Percentiles rank a stretch among this genome's conserved stretches.
Evolutionary conservation across 441 rosid species (phyloP).

Genomic region (Adansonia madagascariensis): DNA sequence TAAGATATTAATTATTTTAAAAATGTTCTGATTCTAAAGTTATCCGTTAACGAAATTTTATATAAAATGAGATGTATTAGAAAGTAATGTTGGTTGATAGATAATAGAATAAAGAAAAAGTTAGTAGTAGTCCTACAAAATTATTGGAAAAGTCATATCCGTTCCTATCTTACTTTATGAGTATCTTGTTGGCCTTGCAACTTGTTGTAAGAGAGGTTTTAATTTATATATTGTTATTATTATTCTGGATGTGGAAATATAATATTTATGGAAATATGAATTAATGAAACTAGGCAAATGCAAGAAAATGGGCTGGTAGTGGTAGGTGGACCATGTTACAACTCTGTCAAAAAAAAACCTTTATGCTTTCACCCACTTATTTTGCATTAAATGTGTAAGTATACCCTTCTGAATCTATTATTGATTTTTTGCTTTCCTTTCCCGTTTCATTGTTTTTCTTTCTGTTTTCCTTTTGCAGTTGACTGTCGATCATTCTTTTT

Average conservation of each 20-base stretch:
- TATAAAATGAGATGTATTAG: neutral
- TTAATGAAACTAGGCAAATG: neutral
- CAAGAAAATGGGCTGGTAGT: neutral
- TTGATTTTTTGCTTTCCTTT: no score
- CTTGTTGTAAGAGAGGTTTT: neutral
- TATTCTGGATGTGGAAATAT: no score
- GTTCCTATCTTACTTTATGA: neutral
- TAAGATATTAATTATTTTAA: no score
- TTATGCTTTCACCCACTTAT: constrained; percentile 20
- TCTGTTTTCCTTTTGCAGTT: neutral
- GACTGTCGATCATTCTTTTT: neutral
- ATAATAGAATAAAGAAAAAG: neutral
- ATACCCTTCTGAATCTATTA: neutral
- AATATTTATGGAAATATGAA: neutral
- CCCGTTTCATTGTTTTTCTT: neutral
- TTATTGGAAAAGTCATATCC: neutral
- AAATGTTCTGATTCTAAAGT: no score
- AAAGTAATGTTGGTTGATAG: neutral
- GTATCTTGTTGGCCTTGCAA: constrained; percentile 17
- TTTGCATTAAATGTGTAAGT: constrained; percentile 3
- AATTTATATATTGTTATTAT: neutral
- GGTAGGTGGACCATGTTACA: constrained; percentile 17
- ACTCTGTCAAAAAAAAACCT: neutral
- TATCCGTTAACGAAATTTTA: neutral
- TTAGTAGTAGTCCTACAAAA: neutral